Evolutionary conservation across 2,329 filamentous ascomycete genomes (phyloP), one percentile per base, ranked within the genome.

Genomic region (Thielaviopsis populi): DNA sequence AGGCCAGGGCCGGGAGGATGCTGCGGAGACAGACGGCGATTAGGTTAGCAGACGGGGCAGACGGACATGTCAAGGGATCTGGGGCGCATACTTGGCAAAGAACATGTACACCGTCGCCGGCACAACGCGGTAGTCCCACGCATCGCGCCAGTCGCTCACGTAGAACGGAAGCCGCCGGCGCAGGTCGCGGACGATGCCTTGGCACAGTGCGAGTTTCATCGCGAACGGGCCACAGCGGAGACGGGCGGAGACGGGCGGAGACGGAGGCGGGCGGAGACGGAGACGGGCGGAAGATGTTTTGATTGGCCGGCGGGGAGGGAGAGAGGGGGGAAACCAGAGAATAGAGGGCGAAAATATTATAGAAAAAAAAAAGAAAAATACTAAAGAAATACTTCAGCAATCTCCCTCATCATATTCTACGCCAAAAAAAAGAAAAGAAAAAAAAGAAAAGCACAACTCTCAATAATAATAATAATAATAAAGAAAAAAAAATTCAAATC

Each of bases 21-120:
- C 89, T 94, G 43, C 22, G 27, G 15, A 8, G 50, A 17, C n/a
- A n/a, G n/a, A n/a, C n/a, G n/a, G n/a, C n/a, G n/a, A n/a, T n/a
- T n/a, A n/a, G n/a, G n/a, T n/a, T n/a, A n/a, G n/a, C n/a, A n/a
- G n/a, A n/a, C n/a, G n/a, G n/a, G n/a, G n/a, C n/a, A n/a, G n/a
- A n/a, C n/a, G n/a, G n/a, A n/a, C n/a, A n/a, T n/a, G n/a, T n/a
- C n/a, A n/a, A n/a, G n/a, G n/a, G n/a, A n/a, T n/a, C n/a, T 30
- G 54, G 50, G 56, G 40, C 24, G 60, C 22, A 68, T 78, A 92
- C 89, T 95, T 95, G 67, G 90, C 89, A 80, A 95, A 95, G 76
- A 94, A 95, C 88, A 95, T 95, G 75, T 95, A 95, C 37, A 95
- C 77, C 10, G 90, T 95, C 17, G 89, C 89, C 1, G 90, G 90